Percentiles rank a stretch among this genome's conserved stretches.
Evolutionary conservation across 2,329 filamentous ascomycete genomes (phyloP).

Genomic region (Pseudocercospora crystallina): DNA sequence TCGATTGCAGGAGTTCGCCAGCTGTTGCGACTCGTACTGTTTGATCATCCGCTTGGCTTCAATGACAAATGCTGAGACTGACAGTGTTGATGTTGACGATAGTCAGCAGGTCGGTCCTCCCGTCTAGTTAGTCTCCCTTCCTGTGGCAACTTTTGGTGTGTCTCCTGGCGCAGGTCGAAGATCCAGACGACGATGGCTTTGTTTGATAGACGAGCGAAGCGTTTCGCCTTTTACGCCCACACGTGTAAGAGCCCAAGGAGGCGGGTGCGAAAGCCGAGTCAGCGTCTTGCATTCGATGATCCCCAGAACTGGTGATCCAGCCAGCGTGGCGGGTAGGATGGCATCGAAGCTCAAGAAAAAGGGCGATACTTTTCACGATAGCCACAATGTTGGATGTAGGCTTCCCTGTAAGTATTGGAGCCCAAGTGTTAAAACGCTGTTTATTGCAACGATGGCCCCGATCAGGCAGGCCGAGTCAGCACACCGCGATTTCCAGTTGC

Average conservation of each 20-base stretch:
- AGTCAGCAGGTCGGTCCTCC: no score
- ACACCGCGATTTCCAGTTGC: slow-evolving; percentile 11
- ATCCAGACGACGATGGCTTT: neutral
- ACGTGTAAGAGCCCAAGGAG: slow-evolving; percentile 1
- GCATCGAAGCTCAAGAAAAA: neutral
- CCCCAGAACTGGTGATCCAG: slow-evolving; percentile 1
- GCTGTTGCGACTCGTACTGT: neutral
- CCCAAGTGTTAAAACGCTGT: neutral
- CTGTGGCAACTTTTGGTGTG: no score
- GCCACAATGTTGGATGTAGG: neutral
- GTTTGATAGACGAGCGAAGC: slow-evolving; percentile 15
- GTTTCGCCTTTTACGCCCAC: neutral
- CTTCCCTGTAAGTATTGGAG: neutral
- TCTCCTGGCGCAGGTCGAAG: no score
- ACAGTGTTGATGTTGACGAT: no score
- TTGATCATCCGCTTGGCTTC: neutral
- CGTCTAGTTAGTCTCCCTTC: no score
- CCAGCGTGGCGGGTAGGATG: slow-evolving; percentile 12
- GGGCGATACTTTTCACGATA: neutral
- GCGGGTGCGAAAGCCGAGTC: slow-evolving; percentile 6
- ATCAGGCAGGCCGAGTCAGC: slow-evolving; percentile 10
- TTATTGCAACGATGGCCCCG: slow-evolving; percentile 11
- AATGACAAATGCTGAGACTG: neutral
- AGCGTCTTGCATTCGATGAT: slow-evolving; percentile 3
- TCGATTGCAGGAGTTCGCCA: slow-evolving; percentile 5